These are phyloP conservation scores for Phaffia rhodozyma DNA, from an alignment of 1,284 basidiomycete genomes.

Conservation along the genomic window DNA sequence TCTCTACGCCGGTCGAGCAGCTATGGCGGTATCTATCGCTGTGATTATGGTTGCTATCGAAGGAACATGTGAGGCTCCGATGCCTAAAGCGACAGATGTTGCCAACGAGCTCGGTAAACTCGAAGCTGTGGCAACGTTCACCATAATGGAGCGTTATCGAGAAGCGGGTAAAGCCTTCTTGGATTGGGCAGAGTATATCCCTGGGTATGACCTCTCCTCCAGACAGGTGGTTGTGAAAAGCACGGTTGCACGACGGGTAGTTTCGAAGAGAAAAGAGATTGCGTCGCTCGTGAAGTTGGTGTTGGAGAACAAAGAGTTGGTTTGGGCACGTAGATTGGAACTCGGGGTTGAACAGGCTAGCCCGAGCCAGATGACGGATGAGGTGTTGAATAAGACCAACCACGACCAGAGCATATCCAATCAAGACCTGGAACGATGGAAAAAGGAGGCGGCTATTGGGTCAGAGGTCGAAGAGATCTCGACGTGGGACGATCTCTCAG, in stretches of 20 bases:
- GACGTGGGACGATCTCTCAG: constrained; percentile 8
- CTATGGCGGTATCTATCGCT: constrained; percentile 40
- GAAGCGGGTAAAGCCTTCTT: constrained; percentile 48
- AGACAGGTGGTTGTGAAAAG: not conserved
- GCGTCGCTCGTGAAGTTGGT: constrained; percentile 5
- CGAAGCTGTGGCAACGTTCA: constrained; percentile 42
- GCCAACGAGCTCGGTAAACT: constrained; percentile 45
- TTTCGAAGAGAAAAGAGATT: constrained; percentile 9
- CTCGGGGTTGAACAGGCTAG: constrained; percentile 3
- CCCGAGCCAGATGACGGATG: no score
- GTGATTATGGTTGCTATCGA: constrained; percentile 58
- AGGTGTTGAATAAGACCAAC: no score
- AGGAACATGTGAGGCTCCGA: constrained; percentile 43
- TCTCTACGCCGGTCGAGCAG: constrained; percentile 26
- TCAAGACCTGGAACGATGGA: not conserved
- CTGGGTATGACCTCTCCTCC: constrained; percentile 41
- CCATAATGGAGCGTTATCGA: constrained; percentile 56
- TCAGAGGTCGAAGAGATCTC: not conserved
- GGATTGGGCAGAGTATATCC: constrained; percentile 49
- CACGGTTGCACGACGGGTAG: not conserved
- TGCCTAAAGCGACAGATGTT: constrained; percentile 47
- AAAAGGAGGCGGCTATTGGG: not conserved
- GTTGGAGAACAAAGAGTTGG: not conserved
- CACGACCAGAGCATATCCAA: no score
- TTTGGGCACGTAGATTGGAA: constrained; percentile 2